Percentiles rank a stretch among this genome's conserved stretches.
These are phyloP conservation scores for Butyriboletus appendiculatus DNA, from an alignment of 1,284 basidiomycete genomes.

Conservation along the genomic window DNA sequence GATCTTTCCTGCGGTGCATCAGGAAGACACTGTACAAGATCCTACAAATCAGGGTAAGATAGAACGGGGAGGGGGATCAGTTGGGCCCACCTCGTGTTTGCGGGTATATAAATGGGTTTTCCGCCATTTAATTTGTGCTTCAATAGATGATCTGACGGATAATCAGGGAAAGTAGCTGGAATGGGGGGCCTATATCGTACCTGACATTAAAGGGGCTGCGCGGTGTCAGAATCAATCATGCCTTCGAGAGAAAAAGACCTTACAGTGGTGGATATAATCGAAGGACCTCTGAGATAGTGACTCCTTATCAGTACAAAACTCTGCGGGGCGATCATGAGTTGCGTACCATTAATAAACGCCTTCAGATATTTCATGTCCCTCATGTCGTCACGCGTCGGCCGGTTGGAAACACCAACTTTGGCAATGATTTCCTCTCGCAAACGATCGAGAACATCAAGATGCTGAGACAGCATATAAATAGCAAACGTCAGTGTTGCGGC, in stretches of 20 bases:
- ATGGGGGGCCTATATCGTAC: conserved; percentile 22
- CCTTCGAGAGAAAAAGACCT: conserved; percentile 15
- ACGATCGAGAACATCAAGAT: conserved; percentile 46
- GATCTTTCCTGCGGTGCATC: conserved; percentile 39
- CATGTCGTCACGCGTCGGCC: conserved; percentile 54
- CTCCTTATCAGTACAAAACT: neutral
- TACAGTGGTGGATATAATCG: conserved; percentile 62
- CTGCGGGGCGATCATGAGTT: neutral
- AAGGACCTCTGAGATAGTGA: conserved; percentile 46
- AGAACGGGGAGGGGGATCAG: neutral
- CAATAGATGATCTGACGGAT: conserved; percentile 30
- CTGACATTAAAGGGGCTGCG: conserved; percentile 49
- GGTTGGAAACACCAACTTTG: conserved; percentile 42
- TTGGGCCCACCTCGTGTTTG: conserved; percentile 16
- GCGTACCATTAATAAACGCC: conserved; percentile 58
- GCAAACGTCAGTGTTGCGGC: conserved; percentile 52
- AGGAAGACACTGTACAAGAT: conserved; percentile 29
- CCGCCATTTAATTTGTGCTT: conserved; percentile 23
- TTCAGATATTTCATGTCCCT: conserved; percentile 56
- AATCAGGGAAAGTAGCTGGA: conserved; percentile 9
- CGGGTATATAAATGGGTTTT: conserved; percentile 25
- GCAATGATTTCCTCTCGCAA: conserved; percentile 54
- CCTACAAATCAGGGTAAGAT: conserved; percentile 15
- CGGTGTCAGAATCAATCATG: neutral
- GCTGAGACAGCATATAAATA: conserved; percentile 54